Base-by-base conservation (phyloP, 495 filamentous ascomycete species). In the Penicillium tannophilum region DNA sequence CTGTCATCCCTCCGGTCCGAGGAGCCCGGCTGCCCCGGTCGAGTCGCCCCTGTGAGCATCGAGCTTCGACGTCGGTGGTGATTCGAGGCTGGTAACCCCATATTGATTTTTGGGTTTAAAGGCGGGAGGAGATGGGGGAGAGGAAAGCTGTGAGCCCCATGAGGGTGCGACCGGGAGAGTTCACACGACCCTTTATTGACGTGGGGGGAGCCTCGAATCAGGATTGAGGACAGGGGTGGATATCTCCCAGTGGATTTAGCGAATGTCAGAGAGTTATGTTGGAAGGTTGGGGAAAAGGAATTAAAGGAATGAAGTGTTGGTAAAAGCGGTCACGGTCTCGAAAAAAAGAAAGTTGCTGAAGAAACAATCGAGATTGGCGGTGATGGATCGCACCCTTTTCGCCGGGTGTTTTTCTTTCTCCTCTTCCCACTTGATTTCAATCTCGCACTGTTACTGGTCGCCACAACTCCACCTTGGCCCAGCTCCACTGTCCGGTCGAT, bases 41-140 rank as follows among this genome's bases (percentile, higher is more conserved):
- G 70, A 45, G 63, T 69, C 28, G 72, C 64, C 42, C 76, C 70
- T 51, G 76, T 79, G 47, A 82, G 77, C 51, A 86, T 71, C 31
- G 84, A 86, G 72, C 84, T 87, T 43, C 84, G 77, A 44, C 85
- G 82, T 52, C 83, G 80, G 54, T 85, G 84, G 65, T 86, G 84
- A 52, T 77, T 72, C 23, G 65, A 66, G 48, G 70, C 61, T 23
- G 71, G 63, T 43, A 71, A 56, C 59, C 70, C 70, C 72, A 76
- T 75, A 39, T 17, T 75, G 55, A 44, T 33, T 48, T 35, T 47
- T 31, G 26, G 46, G 43, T 24, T 54, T 56, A 60, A 48, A 60
- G 14, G 51, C 44, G 56, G 26, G 44, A 62, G 52, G 53, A 54
- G 59, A 48, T 30, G 54, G 47, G 33, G 17, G 31, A 58, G 19